Evolutionary conservation across 225 moss, liverwort and hornwort species (phyloP).

Genomic region (Sphagnum tenellum): DNA sequence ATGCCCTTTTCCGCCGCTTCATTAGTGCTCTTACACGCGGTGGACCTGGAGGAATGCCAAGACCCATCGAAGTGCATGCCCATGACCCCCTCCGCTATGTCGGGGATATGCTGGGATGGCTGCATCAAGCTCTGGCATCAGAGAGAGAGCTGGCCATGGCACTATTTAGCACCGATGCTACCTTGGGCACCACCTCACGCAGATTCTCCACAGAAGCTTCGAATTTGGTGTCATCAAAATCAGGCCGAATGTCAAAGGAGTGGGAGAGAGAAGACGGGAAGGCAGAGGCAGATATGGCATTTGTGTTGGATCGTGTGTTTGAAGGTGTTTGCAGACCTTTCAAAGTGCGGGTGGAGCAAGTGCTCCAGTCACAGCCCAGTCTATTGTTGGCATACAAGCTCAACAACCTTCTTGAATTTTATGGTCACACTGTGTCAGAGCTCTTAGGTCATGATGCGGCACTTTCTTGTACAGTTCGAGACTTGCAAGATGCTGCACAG

Average conservation of each 20-base stretch:
- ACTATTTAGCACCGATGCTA: slow-evolving; percentile 82
- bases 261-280: slow-evolving; percentile 71
- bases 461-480: slow-evolving; percentile 83
- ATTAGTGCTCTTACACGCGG: slow-evolving; percentile 96
- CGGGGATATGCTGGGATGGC: slow-evolving; percentile 99
- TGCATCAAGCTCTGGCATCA: slow-evolving; percentile 98
- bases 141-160: slow-evolving; percentile 93
- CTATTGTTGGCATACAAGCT: slow-evolving; percentile 88
- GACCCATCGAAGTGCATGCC: slow-evolving; percentile 99
- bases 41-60: slow-evolving; percentile 97
- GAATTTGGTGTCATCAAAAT: slow-evolving; percentile 38
- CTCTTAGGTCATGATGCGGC: slow-evolving; percentile 72
- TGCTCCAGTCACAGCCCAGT: slow-evolving; percentile 90
- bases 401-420: slow-evolving; percentile 91
- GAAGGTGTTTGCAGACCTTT: slow-evolving; percentile 98
- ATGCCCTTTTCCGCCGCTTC: slow-evolving; percentile 93
- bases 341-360: slow-evolving; percentile 97
- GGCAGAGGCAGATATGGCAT: slow-evolving; percentile 79
- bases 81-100: slow-evolving; percentile 97
- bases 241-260: slow-evolving; percentile 46
- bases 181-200: slow-evolving; percentile 59
- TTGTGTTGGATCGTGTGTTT: slow-evolving; percentile 88
- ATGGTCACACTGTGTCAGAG: slow-evolving; percentile 84
- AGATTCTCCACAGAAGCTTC: slow-evolving; percentile 78
- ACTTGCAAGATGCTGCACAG: slow-evolving; percentile 81